Percentiles rank a stretch among this genome's conserved stretches.
Conservation (phyloP, 257 asterid species). For the Lavandula angustifolia region DNA sequence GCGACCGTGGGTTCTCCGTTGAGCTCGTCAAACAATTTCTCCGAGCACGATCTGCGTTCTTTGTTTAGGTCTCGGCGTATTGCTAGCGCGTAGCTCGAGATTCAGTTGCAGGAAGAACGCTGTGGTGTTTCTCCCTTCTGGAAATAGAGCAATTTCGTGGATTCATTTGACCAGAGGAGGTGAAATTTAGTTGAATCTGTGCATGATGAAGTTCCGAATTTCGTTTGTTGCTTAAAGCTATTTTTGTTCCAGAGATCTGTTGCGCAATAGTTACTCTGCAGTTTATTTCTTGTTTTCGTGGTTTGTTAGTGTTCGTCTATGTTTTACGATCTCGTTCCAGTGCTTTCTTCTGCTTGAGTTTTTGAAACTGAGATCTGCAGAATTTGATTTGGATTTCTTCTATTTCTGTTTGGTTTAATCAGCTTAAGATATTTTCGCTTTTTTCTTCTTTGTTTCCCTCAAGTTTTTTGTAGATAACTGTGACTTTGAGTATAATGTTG, state of each 20-base stretch:
- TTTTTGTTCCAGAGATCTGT: conserved; percentile 6
- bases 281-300: conserved; percentile 3
- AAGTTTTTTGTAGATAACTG: not conserved
- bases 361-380: not conserved
- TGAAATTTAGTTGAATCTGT: conserved; percentile 20
- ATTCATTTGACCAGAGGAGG: not conserved
- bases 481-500: not conserved
- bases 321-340: not conserved
- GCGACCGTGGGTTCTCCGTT: not conserved
- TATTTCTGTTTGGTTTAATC: not conserved
- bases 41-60: not conserved
- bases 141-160: not conserved
- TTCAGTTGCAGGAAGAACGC: not conserved
- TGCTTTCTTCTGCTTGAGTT: not conserved
- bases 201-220: not conserved
- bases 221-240: not conserved
- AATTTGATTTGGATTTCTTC: not conserved
- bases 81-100: not conserved
- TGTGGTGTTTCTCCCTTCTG: not conserved
- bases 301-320: not conserved
- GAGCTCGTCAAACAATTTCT: not conserved
- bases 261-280: not conserved
- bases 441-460: not conserved
- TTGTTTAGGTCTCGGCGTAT: not conserved
- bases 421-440: not conserved